These are phyloP conservation scores for Mycena epipterygia DNA, from an alignment of 768 basidiomycete species.

Conservation along the genomic window DNA sequence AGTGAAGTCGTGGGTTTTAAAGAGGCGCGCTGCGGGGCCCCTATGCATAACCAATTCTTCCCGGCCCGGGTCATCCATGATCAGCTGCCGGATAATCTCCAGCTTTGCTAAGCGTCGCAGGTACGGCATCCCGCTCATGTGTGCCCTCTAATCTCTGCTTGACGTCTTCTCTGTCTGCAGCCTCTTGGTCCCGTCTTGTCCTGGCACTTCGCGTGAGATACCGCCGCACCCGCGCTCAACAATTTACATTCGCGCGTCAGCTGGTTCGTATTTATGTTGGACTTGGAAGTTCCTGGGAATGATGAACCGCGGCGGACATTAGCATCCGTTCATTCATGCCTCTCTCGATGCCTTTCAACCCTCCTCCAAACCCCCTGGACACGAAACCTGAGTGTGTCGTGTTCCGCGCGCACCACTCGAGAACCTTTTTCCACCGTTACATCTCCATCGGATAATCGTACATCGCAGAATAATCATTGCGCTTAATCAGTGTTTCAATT, in stretches of 20 bases:
- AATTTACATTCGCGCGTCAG: background rate
- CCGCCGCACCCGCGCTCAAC: background rate
- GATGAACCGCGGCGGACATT: no score
- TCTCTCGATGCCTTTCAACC: no score
- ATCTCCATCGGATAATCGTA: no score
- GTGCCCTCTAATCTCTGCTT: background rate
- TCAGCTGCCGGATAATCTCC: constrained; percentile 16
- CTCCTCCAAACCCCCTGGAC: no score
- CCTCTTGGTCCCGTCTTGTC: background rate
- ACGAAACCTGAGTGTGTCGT: no score
- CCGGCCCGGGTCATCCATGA: background rate
- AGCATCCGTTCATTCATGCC: background rate
- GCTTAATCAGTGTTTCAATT: no score
- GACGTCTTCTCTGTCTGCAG: background rate
- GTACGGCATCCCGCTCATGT: constrained; percentile 15
- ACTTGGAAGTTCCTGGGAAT: no score
- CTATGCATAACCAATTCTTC: constrained; percentile 9
- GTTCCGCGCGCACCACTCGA: no score
- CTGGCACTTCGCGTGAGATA: background rate
- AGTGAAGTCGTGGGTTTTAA: background rate
- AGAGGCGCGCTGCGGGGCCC: background rate
- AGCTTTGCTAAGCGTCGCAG: background rate
- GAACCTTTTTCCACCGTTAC: no score
- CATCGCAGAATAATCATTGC: no score
- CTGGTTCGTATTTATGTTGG: background rate